Conservation (phyloP, 768 basidiomycete species). For the Suillus clintonianus region DNA sequence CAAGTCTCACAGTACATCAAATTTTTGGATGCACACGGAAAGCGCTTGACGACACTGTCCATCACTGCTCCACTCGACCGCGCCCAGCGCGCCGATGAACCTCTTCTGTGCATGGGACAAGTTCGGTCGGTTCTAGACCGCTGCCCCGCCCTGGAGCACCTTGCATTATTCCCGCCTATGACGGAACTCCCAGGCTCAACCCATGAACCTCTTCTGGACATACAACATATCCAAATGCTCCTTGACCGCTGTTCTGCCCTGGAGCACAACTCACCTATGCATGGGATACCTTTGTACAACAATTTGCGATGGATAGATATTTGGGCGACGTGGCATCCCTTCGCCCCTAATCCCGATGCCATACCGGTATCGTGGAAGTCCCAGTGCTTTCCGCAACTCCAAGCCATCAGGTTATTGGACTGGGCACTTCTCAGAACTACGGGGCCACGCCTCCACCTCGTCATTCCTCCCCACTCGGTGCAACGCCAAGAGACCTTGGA, state of each 20-base stretch:
- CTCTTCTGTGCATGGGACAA: neutral
- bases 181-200: neutral
- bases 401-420: slow-evolving; percentile 1
- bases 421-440: slow-evolving; percentile 2
- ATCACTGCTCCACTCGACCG: neutral
- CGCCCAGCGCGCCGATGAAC: neutral
- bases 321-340: slow-evolving; percentile 2
- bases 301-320: slow-evolving; percentile 3
- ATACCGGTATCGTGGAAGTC: neutral
- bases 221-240: neutral
- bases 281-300: neutral
- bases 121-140: slow-evolving; percentile 1
- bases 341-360: neutral
- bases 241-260: neutral
- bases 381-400: slow-evolving; percentile 2
- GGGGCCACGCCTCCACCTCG: neutral
- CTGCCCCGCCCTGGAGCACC: slow-evolving; percentile 5
- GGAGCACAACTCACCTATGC: neutral
- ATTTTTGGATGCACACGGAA: neutral
- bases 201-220: neutral
- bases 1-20: neutral
- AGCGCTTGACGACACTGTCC: neutral
- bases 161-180: neutral
- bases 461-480: neutral
- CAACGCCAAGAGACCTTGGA: neutral